Evolutionary conservation across 2,329 filamentous ascomycete genomes (phyloP), one percentile per base, ranked within the genome.

Genomic region (Monilinia fructigena): DNA sequence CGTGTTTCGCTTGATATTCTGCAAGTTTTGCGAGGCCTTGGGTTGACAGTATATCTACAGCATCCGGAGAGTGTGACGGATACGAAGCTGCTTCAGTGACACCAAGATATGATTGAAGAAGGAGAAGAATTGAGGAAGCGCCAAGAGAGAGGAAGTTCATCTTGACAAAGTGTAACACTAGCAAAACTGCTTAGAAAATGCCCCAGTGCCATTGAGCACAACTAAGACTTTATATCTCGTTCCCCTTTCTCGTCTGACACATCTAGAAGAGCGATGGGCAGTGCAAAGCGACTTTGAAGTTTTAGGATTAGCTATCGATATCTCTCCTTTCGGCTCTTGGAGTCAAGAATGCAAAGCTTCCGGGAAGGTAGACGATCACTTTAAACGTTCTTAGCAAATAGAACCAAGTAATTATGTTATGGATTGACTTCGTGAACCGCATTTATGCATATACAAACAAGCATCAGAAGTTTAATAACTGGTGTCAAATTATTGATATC

Each of bases 11-110:
- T 31, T 74, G 66, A 55, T 78, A 73, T 23, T 72, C 53, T 4
- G 72, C 75, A n/a, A 79, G 68, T 31, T 77, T 78, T 16, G 71
- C 63, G 6, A 77, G 67, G 10, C 74, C 76, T 45, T 72, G 58
- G 5, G 73, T 73, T 52, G 76, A 76, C 12, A 79, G 68, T 6
- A 70, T 60, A 68, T 79, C 77, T 4, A 70, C 68, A 20, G 48
- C 65, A 62, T 70, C 68, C 6, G 45, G 67, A 18, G 50, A 55
- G 48, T 65, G 61, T 2, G 6, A 50, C 16, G 56, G 42, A 31
- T 60, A 26, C 8, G 28, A 50, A 60, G 14, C 56, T 35, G 55
- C 56, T 50, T 60, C 40, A 3, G 16, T 40, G 28, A 20, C n/a
- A 26, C 16, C 28, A 14, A 50, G 4, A 26, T 59, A 48, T 4